phyloP scores from a whole-genome alignment of 306 rosid species.

The Acacia confusa region DNA sequence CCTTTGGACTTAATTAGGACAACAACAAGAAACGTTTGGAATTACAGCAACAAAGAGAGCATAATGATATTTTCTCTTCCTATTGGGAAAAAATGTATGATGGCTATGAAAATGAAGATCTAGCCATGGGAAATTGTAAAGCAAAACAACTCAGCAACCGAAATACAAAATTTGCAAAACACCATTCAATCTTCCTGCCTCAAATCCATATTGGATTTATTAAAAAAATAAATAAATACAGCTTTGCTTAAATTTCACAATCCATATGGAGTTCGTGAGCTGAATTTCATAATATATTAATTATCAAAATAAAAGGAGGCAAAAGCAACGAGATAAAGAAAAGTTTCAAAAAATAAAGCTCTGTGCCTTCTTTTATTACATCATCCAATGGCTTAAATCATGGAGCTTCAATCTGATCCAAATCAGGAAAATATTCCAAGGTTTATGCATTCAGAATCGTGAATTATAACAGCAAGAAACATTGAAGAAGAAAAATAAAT shows the following conservation, averaged over 20 bases:
- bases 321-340: not conserved
- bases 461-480: not conserved
- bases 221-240: not conserved
- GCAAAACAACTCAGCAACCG: constrained; percentile 2
- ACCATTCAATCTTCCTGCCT: not conserved
- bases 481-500: not conserved
- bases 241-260: not conserved
- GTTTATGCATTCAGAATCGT: not conserved
- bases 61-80: not conserved
- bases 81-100: not conserved
- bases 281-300: not conserved
- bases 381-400: not conserved
- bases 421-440: constrained; percentile 5
- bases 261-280: not conserved
- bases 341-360: not conserved
- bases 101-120: not conserved
- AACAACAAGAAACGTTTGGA: not conserved
- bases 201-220: not conserved
- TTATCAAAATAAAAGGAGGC: not conserved
- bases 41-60: not conserved
- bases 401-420: constrained; percentile 8
- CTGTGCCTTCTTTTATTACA: not conserved
- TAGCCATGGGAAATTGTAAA: not conserved
- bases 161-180: not conserved
- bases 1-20: not conserved